Evolutionary conservation across 345 rosid genomes (phyloP).

Genomic region (Erysimum cheiranthoides): DNA sequence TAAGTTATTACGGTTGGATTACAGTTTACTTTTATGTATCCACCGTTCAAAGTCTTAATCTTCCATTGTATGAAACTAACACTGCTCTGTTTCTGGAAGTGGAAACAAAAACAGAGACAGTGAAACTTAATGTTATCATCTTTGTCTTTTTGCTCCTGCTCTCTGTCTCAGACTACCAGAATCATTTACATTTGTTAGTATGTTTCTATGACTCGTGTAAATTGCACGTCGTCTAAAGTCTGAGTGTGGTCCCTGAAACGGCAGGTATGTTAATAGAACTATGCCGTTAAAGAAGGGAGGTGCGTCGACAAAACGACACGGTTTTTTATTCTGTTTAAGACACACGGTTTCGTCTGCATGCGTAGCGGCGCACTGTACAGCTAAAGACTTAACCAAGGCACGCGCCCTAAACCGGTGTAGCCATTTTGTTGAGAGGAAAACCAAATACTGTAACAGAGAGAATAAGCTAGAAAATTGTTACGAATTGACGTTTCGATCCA

Average conservation of each 20-base stretch:
- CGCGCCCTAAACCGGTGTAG: not conserved
- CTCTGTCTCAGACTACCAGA: constrained; percentile 13
- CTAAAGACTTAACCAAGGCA: not conserved
- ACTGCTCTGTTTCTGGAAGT: constrained; percentile 40
- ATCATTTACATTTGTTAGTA: constrained; percentile 14
- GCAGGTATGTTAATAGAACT: constrained; percentile 41
- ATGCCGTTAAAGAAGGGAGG: constrained; percentile 39
- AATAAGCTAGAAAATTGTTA: not conserved
- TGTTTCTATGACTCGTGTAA: constrained; percentile 1
- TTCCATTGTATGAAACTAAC: constrained; percentile 30
- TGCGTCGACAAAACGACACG: constrained; percentile 31
- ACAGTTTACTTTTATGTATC: constrained; percentile 46
- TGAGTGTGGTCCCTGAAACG: constrained; percentile 42
- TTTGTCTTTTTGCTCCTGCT: constrained; percentile 26
- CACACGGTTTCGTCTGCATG: constrained; percentile 32
- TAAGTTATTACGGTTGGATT: constrained; percentile 43
- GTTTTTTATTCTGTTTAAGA: constrained; percentile 9
- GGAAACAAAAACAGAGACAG: constrained; percentile 37
- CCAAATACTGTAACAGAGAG: not conserved
- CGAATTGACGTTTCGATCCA: not conserved
- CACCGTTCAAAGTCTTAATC: constrained; percentile 36
- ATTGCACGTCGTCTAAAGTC: constrained; percentile 25
- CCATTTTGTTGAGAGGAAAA: not conserved
- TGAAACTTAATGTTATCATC: constrained; percentile 27
- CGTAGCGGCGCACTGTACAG: not conserved